phyloP scores from a whole-genome alignment of 768 basidiomycete genomes.

The Termitomyces bulborhizus region DNA sequence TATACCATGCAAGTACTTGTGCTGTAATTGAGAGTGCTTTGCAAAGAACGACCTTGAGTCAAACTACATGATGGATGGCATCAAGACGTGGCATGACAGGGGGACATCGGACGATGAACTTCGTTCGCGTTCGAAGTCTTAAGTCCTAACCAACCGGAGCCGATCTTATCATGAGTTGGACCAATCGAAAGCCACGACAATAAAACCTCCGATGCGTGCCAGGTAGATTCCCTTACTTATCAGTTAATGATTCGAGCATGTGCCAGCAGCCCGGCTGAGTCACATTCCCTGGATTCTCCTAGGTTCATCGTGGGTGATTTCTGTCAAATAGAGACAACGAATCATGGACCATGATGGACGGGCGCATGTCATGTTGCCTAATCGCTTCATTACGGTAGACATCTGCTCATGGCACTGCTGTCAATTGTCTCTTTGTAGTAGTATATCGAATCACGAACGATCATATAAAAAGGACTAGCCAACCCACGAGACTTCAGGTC shows the following conservation, averaged over 20 bases:
- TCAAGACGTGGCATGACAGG: no score
- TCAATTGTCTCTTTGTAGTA: not conserved
- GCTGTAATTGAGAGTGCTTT: no score
- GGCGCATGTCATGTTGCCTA: conserved; percentile 1
- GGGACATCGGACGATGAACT: no score
- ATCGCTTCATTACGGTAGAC: conserved; percentile 1
- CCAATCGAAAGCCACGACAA: not conserved
- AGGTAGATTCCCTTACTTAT: not conserved
- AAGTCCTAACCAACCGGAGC: no score
- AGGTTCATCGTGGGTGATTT: conserved; percentile 5
- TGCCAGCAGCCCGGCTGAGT: not conserved
- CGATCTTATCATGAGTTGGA: no score
- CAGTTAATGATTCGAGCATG: not conserved
- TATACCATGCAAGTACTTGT: no score
- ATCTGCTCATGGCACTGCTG: no score
- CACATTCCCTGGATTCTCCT: not conserved
- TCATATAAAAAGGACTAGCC: not conserved
- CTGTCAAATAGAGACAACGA: not conserved
- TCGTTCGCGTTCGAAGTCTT: no score
- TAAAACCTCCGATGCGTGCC: not conserved
- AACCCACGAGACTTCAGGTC: not conserved
- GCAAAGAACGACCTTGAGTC: no score
- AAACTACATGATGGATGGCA: no score
- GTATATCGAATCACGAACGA: no score
- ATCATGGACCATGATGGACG: conserved; percentile 1